These are phyloP conservation scores for Lanmaoa pseudosensibilis DNA, from an alignment of 768 basidiomycete genomes.

Conservation along the genomic window DNA sequence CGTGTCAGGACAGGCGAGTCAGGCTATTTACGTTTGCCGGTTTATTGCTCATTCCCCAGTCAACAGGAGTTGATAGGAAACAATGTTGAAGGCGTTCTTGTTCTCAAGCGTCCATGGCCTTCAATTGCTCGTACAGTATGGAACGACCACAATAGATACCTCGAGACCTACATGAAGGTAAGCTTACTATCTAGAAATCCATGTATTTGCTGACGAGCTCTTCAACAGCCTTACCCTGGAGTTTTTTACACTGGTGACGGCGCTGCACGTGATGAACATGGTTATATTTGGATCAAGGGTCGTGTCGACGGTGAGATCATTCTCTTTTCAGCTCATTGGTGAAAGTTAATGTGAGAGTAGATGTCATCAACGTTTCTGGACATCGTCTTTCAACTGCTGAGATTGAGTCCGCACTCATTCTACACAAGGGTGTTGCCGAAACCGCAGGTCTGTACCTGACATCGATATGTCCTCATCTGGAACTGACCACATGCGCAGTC, in stretches of 20 bases:
- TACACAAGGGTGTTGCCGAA: conserved; percentile 94
- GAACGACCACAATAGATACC: conserved; percentile 85
- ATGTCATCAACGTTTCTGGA: conserved; percentile 98
- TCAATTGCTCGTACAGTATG: conserved; percentile 92
- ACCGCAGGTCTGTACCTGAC: conserved; percentile 58
- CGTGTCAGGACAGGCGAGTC: conserved; percentile 60
- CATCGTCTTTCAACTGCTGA: conserved; percentile 97
- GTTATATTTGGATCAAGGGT: conserved; percentile 99
- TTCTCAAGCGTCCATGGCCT: conserved; percentile 87
- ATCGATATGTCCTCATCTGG: neutral
- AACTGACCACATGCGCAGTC: conserved; percentile 39
- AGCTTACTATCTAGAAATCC: conserved; percentile 8
- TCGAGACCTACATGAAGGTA: conserved; percentile 74
- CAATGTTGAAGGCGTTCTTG: conserved; percentile 88
- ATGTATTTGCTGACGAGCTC: conserved; percentile 41
- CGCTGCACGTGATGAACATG: conserved; percentile 89
- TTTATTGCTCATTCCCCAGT: neutral
- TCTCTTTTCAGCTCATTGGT: neutral
- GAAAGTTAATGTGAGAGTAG: conserved; percentile 36
- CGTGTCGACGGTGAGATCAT: conserved; percentile 78
- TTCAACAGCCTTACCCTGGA: conserved; percentile 73
- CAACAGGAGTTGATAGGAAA: conserved; percentile 67
- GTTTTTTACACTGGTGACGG: conserved; percentile 98
- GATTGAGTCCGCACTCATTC: conserved; percentile 94
- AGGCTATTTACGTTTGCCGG: neutral